Evolutionary conservation across 2,329 filamentous ascomycete species (phyloP).

Genomic region (Leptographium wingfieldii): DNA sequence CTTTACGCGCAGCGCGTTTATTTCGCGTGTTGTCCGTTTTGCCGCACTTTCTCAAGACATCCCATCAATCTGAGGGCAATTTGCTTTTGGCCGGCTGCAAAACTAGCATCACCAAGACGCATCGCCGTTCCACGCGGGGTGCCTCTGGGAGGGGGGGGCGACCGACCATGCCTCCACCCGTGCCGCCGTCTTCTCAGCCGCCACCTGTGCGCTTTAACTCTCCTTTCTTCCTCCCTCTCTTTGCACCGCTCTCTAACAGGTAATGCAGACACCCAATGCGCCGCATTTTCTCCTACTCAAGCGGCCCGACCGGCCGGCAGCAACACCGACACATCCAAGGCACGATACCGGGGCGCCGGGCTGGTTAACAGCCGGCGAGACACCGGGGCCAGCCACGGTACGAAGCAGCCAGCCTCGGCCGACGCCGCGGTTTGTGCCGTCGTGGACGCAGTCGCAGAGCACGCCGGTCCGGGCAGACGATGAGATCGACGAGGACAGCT

Average conservation of each 20-base stretch:
- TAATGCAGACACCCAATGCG: neutral
- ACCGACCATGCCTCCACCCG: neutral
- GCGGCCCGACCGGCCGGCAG: neutral
- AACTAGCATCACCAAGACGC: neutral
- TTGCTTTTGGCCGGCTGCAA: neutral
- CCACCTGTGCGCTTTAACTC: too few species aligned
- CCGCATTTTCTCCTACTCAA: slow-evolving; percentile 1
- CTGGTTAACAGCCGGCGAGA: neutral
- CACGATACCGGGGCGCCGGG: too few species aligned
- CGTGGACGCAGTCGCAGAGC: slow-evolving; percentile 1
- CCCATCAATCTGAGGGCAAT: too few species aligned
- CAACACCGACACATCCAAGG: neutral
- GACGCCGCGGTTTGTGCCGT: slow-evolving; percentile 5
- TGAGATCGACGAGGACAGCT: slow-evolving; percentile 9
- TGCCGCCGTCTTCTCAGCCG: neutral
- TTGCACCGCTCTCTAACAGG: neutral
- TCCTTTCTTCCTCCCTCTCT: neutral
- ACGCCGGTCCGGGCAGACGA: slow-evolving; percentile 2
- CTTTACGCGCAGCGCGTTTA: neutral
- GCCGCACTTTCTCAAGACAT: neutral
- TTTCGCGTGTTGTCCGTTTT: neutral
- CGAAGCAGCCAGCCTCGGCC: slow-evolving; percentile 3
- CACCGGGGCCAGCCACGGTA: neutral
- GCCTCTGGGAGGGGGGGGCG: neutral
- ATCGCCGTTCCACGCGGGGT: neutral